Evolutionary conservation across 371 early-diverging fungal genomes (phyloP).

Genomic region (Syncephalis plumigaleata): DNA sequence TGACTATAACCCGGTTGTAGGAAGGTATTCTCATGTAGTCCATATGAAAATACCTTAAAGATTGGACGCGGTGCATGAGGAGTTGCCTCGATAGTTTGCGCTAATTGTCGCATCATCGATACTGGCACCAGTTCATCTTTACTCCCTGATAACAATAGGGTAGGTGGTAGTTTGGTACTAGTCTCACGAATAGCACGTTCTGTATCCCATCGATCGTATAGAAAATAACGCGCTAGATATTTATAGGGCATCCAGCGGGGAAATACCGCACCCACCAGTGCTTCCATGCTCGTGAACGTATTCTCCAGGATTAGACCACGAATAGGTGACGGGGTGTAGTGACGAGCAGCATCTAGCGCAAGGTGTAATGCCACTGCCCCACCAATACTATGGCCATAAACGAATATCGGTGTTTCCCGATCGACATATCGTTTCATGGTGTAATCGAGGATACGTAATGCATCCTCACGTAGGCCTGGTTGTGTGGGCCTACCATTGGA

Average conservation of each 20-base stretch:
- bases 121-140: conserved; percentile 20
- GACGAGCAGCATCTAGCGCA: background rate
- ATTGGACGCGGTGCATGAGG: background rate
- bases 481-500: conserved; percentile 17
- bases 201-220: conserved; percentile 22
- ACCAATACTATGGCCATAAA: conserved; percentile 21
- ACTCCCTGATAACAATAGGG: conserved; percentile 16
- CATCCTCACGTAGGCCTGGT: conserved; percentile 14
- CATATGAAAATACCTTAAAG: conserved; percentile 7
- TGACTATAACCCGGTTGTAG: background rate
- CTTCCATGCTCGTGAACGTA: conserved; percentile 18
- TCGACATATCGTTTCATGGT: conserved; percentile 4
- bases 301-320: conserved; percentile 21
- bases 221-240: conserved; percentile 12
- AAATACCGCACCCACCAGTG: conserved; percentile 18
- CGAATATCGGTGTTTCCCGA: conserved; percentile 10
- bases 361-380: conserved; percentile 17
- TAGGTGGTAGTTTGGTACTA: conserved; percentile 3
- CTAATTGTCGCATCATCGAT: conserved; percentile 10
- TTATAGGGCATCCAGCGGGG: conserved; percentile 20
- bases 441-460: conserved; percentile 10
- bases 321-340: background rate
- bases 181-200: conserved; percentile 6
- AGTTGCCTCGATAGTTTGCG: conserved; percentile 3
- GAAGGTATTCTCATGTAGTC: conserved; percentile 4